Base-by-base conservation (phyloP, 176 grass and related monocot species). In the Coix lacrymajobi region DNA sequence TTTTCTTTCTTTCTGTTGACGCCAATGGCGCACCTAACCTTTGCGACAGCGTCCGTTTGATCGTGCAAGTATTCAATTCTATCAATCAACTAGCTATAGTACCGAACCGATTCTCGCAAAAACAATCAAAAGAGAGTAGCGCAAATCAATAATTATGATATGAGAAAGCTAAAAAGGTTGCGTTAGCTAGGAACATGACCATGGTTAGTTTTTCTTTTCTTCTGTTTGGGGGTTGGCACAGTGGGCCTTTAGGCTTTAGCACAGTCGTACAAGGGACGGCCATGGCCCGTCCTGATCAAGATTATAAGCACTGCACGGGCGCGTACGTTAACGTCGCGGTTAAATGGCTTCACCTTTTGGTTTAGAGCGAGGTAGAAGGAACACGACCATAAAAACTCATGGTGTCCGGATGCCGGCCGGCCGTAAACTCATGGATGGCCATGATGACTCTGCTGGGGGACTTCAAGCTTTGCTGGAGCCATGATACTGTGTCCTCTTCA, bases 21-120 rank as follows among this genome's bases (percentile, higher is more conserved):
- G 46, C 57, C 36, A 77, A 86, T 69, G 43, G 79, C 58, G 25
- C 78, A 90, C 79, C 88, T 39, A 86, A 90, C 73, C 65, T 11
- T 72, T 22, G 1, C 43, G 83, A 31, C 69, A 81, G 64, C 71
- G 29, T 28, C 22, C 31, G 62, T 60, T 62, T 24, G 24, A 46
- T 46, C 73, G 78, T 81, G 60, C 83, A 44, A 45, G 52, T 82
- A 82, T 71, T 73, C 66, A 90, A 71, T 85, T 37, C 51, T 54
- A 8, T 41, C 12, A 66, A 66, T 80, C 63, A 77, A 52, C 69
- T 51, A 37, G 56, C 6, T 28, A 45, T 28, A 45, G 39, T 33
- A 48, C 30, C 71, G 30, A 32, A 73, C 43, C 71, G 28, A 46
- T 73, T 73, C 71, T 73, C 45, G 15, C 8, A 73, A 72, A 72